A percentile compares a stretch with the other conserved stretches of the same genome.
Conservation (phyloP, 2,329 filamentous ascomycete species). For the Gnomoniopsis smithogilvyi region DNA sequence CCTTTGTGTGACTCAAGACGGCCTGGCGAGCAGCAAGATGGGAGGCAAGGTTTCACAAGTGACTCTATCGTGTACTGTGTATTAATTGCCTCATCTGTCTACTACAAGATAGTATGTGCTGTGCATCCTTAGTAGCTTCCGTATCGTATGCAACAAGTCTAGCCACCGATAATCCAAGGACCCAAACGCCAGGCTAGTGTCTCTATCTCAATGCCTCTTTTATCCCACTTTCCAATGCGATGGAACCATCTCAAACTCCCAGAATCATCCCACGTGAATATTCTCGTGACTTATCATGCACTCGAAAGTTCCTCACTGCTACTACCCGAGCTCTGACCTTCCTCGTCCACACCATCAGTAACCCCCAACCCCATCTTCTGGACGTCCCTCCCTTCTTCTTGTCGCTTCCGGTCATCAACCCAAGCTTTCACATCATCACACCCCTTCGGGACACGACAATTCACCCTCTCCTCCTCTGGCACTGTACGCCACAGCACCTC, state of each 20-base stretch:
- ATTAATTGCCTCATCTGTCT: not conserved
- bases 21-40: not conserved
- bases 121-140: not conserved
- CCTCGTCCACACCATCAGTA: not conserved
- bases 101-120: not conserved
- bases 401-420: constrained; percentile 25
- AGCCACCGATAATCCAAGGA: not conserved
- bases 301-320: constrained; percentile 15
- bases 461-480: constrained; percentile 42
- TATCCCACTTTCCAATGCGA: not conserved
- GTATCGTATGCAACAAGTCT: not conserved
- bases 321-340: constrained; percentile 2
- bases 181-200: constrained; percentile 7
- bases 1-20: not conserved
- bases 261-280: not conserved
- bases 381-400: constrained; percentile 11
- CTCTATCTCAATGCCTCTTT: not conserved
- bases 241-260: not conserved
- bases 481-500: constrained; percentile 83
- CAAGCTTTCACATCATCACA: constrained; percentile 52
- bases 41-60: not conserved
- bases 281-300: constrained; percentile 3
- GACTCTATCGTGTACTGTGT: not conserved
- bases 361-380: constrained; percentile 23
- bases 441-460: constrained; percentile 62